A percentile compares a stretch with the other conserved stretches of the same genome.
Evolutionary conservation across 169 alveolate species (phyloP).

Genomic region (Cryptosporidium baileyi): DNA sequence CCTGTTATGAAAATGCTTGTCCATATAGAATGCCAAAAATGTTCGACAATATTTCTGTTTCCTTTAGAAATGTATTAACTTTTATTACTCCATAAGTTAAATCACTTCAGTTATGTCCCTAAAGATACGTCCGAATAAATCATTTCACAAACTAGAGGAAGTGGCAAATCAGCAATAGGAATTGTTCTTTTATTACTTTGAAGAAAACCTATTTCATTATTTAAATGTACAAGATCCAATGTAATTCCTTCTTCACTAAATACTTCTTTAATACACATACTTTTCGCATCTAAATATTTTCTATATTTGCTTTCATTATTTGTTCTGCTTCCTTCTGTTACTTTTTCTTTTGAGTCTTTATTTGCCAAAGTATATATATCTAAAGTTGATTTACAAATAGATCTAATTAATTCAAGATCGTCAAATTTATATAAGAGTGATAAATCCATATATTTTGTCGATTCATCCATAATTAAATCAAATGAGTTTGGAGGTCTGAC

Average conservation of each 20-base stretch:
- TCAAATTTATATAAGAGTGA: constrained; percentile 9
- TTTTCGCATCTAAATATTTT: constrained; percentile 4
- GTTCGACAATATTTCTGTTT: constrained; percentile 50
- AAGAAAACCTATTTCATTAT: constrained; percentile 29
- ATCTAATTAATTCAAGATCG: constrained; percentile 3
- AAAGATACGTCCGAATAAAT: constrained; percentile 6
- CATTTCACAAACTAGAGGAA: constrained; percentile 66
- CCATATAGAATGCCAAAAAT: constrained; percentile 67
- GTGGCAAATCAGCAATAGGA: constrained; percentile 63
- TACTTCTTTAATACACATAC: not conserved
- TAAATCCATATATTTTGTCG: constrained; percentile 31
- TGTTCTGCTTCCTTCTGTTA: constrained; percentile 9
- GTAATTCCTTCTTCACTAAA: constrained; percentile 20
- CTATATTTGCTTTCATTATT: constrained; percentile 4
- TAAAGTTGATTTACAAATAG: constrained; percentile 19
- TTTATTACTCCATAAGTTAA: not conserved
- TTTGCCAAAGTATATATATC: constrained; percentile 18
- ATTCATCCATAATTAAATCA: constrained; percentile 56
- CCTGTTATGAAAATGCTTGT: constrained; percentile 52
- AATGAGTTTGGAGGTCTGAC: constrained; percentile 33
- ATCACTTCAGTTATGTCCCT: not conserved
- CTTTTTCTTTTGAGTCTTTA: constrained; percentile 1
- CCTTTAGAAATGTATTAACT: constrained; percentile 54
- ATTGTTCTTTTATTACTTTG: not conserved
- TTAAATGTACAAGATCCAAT: constrained; percentile 26